A percentile compares a stretch with the other conserved stretches of the same genome.
Conservation (phyloP, 2,329 filamentous ascomycete species). For the Monosporascus sp. region DNA sequence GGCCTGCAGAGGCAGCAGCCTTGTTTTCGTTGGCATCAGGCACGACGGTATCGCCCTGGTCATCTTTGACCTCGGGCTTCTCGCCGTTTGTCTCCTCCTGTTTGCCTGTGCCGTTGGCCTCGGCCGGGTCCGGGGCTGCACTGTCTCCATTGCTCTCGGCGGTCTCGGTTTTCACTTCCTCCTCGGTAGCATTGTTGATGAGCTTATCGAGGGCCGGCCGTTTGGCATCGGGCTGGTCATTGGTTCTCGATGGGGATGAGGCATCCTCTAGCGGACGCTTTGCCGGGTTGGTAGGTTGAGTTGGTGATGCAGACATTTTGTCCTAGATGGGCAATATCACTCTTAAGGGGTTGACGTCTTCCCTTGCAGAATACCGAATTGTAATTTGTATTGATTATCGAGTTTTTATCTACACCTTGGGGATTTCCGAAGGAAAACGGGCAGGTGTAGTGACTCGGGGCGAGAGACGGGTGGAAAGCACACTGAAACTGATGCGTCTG, state of each 20-base stretch:
- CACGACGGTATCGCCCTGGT: conserved; percentile 64
- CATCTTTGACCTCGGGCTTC: conserved; percentile 48
- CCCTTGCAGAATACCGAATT: conserved; percentile 34
- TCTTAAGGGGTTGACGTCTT: conserved; percentile 10
- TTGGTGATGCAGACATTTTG: conserved; percentile 70
- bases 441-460: conserved; percentile 67
- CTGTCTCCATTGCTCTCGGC: conserved; percentile 33
- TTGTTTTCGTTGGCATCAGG: conserved; percentile 57
- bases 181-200: conserved; percentile 53
- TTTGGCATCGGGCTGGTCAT: conserved; percentile 95
- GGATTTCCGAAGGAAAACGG: conserved; percentile 87
- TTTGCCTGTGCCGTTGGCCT: conserved; percentile 39
- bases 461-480: conserved; percentile 33
- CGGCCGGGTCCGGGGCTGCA: conserved; percentile 30
- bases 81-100: conserved; percentile 45
- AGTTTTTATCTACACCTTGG: conserved; percentile 77
- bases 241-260: conserved; percentile 85
- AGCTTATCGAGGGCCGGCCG: conserved; percentile 93
- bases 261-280: conserved; percentile 97
- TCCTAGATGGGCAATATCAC: conserved; percentile 30
- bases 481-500: conserved; percentile 17
- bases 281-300: conserved; percentile 61
- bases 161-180: conserved; percentile 42
- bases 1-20: conserved; percentile 34
- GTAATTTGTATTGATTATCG: conserved; percentile 41